Evolutionary conservation across 805 yeast species (phyloP), one percentile per base, ranked within the genome.

Genomic region (Huiozyma naganishii): DNA sequence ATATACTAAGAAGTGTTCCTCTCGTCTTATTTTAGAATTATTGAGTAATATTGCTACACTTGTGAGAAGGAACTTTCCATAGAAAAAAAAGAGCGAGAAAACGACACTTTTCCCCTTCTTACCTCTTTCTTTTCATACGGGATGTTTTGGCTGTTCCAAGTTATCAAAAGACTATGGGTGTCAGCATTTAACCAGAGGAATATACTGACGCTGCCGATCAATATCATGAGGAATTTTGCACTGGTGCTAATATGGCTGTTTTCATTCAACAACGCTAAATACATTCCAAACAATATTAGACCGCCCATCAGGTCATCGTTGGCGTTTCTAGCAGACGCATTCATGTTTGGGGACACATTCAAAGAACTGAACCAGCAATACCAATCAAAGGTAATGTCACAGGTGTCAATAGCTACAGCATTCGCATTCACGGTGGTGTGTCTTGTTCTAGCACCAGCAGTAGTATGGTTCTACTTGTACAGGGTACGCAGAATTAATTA

Each of bases 181-280:
- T 17, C 58, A 10, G 52, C 49, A 1, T 33, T 57, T 8, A 73
- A 73, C 50, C 59, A 62, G 37, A 56, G 74, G 35, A 65, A 62
- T 37, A 41, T 71, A 2, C 45, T 72, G 28, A 54, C 63, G 4
- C 52, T 77, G 4, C 55, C 67, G 1, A 42, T 72, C 35, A 73
- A 70, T 48, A 78, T 78, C 47, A 48, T 59, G 37, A 46, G 69
- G 38, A 76, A 75, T 55, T 79, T 79, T 56, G 56, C 68, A 1
- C 78, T 77, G 0, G 71, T 79, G 3, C 62, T 74, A 34, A 51
- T 70, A 17, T 79, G 84, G 84, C 60, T 79, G 36, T 44, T 59
- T 35, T 70, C 76, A 23, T 79, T 79, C 62, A 73, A 77, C 55
- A 70, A 77, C 52, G 83, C 84, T 1, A 77, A 77, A 1, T 35